Percentiles rank a stretch among this genome's conserved stretches.
phyloP scores from a whole-genome alignment of 768 basidiomycete genomes.

The Coprinopsis marcescibilis region DNA sequence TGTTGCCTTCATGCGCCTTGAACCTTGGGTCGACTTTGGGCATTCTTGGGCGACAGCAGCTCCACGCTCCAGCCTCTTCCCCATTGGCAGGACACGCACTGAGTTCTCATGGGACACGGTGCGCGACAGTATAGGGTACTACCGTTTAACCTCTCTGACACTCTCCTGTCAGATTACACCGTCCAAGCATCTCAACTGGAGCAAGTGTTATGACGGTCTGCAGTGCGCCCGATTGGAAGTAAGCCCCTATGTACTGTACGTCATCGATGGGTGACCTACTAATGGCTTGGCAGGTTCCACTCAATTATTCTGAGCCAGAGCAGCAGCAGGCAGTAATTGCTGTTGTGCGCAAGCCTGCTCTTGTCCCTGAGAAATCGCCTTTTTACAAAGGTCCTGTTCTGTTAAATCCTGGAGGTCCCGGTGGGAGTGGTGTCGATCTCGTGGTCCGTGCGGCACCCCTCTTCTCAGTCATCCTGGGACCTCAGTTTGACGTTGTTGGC shows the following conservation, averaged over 20 bases:
- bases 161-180: conserved; percentile 9
- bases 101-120: neutral
- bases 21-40: no score
- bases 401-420: conserved; percentile 46
- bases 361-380: conserved; percentile 18
- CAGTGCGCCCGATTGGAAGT: conserved; percentile 15
- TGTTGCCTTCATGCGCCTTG: no score
- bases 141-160: neutral
- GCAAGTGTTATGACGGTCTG: conserved; percentile 10
- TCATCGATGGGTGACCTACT: neutral
- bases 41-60: no score
- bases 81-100: no score
- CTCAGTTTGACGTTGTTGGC: conserved; percentile 39
- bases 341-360: conserved; percentile 34
- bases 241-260: neutral
- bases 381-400: conserved; percentile 40
- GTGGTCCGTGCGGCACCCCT: conserved; percentile 18
- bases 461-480: conserved; percentile 30
- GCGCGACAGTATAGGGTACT: neutral
- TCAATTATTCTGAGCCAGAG: conserved; percentile 36
- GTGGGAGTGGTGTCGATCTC: conserved; percentile 35
- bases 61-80: no score
- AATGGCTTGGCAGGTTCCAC: conserved; percentile 30
- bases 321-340: conserved; percentile 37
- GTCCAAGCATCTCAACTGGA: conserved; percentile 11